These are phyloP conservation scores for Eragrostis curvula DNA, from an alignment of 176 grass and related monocot genomes.

Conservation along the genomic window DNA sequence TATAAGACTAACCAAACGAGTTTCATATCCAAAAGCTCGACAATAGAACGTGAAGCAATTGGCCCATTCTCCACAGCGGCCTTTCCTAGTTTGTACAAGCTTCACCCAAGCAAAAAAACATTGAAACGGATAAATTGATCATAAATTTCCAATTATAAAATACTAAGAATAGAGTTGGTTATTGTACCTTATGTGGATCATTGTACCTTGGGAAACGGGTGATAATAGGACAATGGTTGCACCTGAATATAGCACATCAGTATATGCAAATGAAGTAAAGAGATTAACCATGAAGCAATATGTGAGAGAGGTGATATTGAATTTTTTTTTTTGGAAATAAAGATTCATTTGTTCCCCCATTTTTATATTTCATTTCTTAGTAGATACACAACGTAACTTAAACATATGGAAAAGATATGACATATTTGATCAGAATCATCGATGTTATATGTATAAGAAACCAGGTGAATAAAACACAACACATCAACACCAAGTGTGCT, in stretches of 20 bases:
- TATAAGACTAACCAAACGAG: constrained; percentile 82
- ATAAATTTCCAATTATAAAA: constrained; percentile 35
- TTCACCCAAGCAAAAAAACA: constrained; percentile 29
- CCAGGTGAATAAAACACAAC: background rate
- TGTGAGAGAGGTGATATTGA: constrained; percentile 2
- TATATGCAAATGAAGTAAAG: constrained; percentile 29
- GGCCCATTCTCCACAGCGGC: constrained; percentile 98
- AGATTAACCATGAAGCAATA: background rate
- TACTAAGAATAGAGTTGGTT: background rate
- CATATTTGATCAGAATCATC: background rate
- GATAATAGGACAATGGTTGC: constrained; percentile 70
- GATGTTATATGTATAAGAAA: constrained; percentile 18
- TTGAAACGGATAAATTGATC: constrained; percentile 30
- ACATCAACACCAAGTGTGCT: background rate
- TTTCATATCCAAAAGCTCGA: constrained; percentile 89
- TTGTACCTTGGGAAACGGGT: constrained; percentile 96
- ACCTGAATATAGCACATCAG: constrained; percentile 64
- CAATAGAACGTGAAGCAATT: constrained; percentile 99
- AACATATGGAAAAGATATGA: background rate
- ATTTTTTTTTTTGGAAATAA: background rate
- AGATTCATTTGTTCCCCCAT: background rate
- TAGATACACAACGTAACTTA: background rate
- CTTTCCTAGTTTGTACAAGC: constrained; percentile 94
- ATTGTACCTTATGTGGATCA: constrained; percentile 83
- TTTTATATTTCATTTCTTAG: constrained; percentile 9